Evolutionary conservation across 345 rosid genomes (phyloP), one percentile per base, ranked within the genome.

Genomic region (Geranium rotundifolium): DNA sequence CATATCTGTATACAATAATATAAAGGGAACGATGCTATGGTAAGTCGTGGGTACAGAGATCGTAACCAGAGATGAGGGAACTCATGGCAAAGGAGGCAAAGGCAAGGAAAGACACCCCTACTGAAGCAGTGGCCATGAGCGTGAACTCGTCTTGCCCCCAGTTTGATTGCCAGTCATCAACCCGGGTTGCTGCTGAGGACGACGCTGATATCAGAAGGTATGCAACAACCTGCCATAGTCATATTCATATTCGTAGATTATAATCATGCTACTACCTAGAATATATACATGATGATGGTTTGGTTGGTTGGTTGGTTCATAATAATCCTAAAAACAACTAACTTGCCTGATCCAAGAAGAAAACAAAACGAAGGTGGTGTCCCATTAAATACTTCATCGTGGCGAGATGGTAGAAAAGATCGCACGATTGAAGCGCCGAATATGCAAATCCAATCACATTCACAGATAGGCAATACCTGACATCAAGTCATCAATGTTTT

Each of bases 91-190:
- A 90, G 63, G 87, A 89, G 41, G 66, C 19, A 71, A 95, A 90
- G 29, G 96, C 95, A 34, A 90, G 60, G 71, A 95, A 90, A 18
- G 97, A 79, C 88, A 88, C 79, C 4, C 90, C 88, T 1, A 95
- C 70, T 0, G 99, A 95, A 12, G 93, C 95, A 68, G 79, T 85
- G 19, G 99, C 97, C 96, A 85, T 88, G 67, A 82, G 77, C 2
- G 97, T 90, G 82, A 95, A 95, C 75, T 83, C 90, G 54, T 95
- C 99, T 57, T 83, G 86, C 27, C 99, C 99, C 97, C 97, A 95
- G 34, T 95, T 95, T 0, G 96, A 73, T 23, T 85, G 81, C 99
- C 99, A 95, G 67, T 95, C 97, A n/a, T 82, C 90, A 17, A 88
- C 95, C 1, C 95, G 81, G 12, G 95, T 90, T 18, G 99, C 99